Base-by-base conservation (phyloP, 1,139 yeast species). In the Suhomyces bokatorum region DNA sequence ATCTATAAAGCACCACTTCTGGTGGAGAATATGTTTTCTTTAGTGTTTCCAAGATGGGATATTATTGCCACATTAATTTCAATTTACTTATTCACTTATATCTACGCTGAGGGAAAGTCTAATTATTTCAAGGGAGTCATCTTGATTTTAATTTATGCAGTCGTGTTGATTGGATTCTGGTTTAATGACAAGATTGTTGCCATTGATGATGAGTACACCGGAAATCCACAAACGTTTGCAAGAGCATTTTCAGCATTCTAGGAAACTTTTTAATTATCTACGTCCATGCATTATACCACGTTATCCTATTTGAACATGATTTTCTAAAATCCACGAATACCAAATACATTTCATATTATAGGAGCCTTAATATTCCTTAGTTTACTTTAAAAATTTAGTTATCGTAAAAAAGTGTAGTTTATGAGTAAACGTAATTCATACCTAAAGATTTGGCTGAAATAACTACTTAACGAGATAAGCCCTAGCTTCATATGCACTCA, bases 21-120 rank as follows among this genome's bases (percentile, higher is more conserved):
- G 37, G 74, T 72, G 5, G 73, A 71, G n/a, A 66, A 66, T 44
- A 83, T 87, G 69, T 90, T 89, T 62, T 80, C 97, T 0, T 72
- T 93, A 52, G 83, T 93, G 4, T 93, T 95, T 72, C 97, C 99
- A 8, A 78, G 90, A 48, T 95, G 99, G 98, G 99, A 95, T 63
- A 78, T 91, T 44, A 80, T 91, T 55, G 96, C 95, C 12, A 83
- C 90, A 7, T 77, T 91, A 50, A 80, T 88, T 36, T 86, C 97
- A 43, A 95, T 91, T 46, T 88, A 90, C 54, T 71, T 93, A 63
- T 91, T 90, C 71, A 87, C 97, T 0, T 93, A 95, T 64, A 81
- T 93, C 48, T 95, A 95, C 62, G 96, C 97, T 0, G 99, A 93
- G 61, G 99, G 99, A 2, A 91, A 91, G 60, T 86, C 96, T 31